A percentile compares a stretch with the other conserved stretches of the same genome.
These are phyloP conservation scores for Globisporangium canariense DNA, from an alignment of 352 stramenopile genomes.

Conservation along the genomic window DNA sequence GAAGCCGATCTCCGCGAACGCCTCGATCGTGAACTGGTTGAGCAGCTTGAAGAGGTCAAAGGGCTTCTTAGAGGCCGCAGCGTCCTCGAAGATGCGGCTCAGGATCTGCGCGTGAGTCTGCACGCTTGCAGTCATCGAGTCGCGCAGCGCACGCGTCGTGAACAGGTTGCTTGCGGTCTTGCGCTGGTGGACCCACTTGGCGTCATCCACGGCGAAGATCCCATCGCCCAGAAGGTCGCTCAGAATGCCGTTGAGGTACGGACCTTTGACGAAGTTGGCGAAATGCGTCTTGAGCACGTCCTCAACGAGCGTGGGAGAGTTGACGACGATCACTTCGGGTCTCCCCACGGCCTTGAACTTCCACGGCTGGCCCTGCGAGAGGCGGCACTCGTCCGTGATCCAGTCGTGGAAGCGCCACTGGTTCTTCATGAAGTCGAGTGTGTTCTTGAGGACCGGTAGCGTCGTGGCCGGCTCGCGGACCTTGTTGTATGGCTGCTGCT, in stretches of 20 bases:
- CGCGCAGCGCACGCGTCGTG: conserved; percentile 34
- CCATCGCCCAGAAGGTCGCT: conserved; percentile 53
- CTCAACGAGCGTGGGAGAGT: not conserved
- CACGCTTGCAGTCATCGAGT: conserved; percentile 34
- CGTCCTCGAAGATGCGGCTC: conserved; percentile 21
- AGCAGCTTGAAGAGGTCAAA: conserved; percentile 43
- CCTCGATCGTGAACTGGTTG: conserved; percentile 60
- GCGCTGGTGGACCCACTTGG: conserved; percentile 59
- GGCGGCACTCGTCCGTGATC: not conserved
- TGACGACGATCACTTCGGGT: not conserved
- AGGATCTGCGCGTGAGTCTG: conserved; percentile 27
- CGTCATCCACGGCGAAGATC: conserved; percentile 65
- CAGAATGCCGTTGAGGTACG: not conserved
- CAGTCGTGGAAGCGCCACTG: not conserved
- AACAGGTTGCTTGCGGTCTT: conserved; percentile 87
- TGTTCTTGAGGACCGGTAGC: conserved; percentile 7
- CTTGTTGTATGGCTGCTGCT: not conserved
- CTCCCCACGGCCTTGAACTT: not conserved
- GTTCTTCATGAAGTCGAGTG: conserved; percentile 1
- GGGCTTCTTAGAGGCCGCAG: not conserved
- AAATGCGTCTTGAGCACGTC: conserved; percentile 3
- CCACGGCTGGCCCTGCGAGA: not conserved
- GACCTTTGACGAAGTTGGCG: not conserved
- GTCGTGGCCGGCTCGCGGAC: not conserved
- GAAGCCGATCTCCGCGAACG: conserved; percentile 70